These are phyloP conservation scores for Neurospora pannonica DNA, from an alignment of 495 filamentous ascomycete genomes.

Conservation along the genomic window DNA sequence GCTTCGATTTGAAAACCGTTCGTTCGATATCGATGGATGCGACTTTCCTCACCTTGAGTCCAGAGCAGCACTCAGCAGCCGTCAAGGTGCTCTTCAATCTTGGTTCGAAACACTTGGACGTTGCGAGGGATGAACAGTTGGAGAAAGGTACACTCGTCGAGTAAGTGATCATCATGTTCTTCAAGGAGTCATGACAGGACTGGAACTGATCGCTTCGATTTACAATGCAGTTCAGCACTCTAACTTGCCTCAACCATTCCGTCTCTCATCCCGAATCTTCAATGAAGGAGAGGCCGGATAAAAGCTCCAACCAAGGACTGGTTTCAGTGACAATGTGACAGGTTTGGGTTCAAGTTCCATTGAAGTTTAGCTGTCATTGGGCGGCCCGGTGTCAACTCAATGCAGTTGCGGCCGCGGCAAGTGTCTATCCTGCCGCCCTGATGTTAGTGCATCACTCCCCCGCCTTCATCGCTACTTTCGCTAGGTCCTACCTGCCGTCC, in stretches of 20 bases:
- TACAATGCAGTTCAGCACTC: background rate
- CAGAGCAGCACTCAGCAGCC: background rate
- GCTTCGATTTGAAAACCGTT: background rate
- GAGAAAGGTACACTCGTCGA: background rate
- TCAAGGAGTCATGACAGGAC: background rate
- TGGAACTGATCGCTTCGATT: background rate
- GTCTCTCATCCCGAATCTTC: background rate
- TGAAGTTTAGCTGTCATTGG: background rate
- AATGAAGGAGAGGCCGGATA: background rate
- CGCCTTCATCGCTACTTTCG: background rate
- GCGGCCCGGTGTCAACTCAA: background rate
- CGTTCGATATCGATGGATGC: background rate
- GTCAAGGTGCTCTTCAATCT: background rate
- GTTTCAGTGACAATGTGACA: background rate
- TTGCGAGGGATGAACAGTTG: background rate
- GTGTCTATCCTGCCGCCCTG: background rate
- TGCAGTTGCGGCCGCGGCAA: background rate
- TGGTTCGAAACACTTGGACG: background rate
- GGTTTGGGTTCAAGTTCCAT: background rate
- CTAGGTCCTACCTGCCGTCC: background rate
- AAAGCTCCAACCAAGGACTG: background rate
- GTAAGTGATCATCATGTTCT: background rate
- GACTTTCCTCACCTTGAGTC: background rate
- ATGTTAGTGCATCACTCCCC: background rate
- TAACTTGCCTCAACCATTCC: background rate